phyloP scores from a whole-genome alignment of 306 rosid species.

The Heteromeles arbutifolia region DNA sequence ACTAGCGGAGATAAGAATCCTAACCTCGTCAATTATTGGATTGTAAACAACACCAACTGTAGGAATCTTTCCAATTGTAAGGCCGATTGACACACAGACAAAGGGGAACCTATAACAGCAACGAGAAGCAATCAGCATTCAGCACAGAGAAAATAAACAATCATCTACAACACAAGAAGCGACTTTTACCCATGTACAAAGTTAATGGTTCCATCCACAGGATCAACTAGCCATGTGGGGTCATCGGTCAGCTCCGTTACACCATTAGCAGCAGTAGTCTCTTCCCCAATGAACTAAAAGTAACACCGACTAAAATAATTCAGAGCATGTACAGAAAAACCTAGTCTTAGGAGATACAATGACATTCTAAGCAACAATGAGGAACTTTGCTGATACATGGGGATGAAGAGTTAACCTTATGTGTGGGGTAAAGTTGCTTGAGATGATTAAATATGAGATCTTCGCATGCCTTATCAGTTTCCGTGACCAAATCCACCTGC shows the following conservation, averaged over 20 bases:
- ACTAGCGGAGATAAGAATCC: constrained; percentile 17
- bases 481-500: constrained; percentile 97
- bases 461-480: constrained; percentile 97
- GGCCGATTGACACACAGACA: constrained; percentile 94
- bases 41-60: constrained; percentile 90
- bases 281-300: constrained; percentile 88
- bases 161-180: constrained; percentile 18
- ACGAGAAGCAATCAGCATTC: constrained; percentile 6
- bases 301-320: constrained; percentile 12
- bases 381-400: constrained; percentile 6
- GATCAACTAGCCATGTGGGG: constrained; percentile 98
- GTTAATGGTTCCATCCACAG: constrained; percentile 96
- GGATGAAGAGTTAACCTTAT: constrained; percentile 47
- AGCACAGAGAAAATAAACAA: constrained; percentile 2
- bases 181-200: constrained; percentile 84
- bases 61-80: constrained; percentile 78
- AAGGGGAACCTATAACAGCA: constrained; percentile 64
- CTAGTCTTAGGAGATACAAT: background rate
- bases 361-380: background rate
- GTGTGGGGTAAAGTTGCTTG: constrained; percentile 69
- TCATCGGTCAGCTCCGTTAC: constrained; percentile 82
- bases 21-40: constrained; percentile 86
- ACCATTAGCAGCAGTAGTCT: constrained; percentile 89
- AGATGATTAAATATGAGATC: constrained; percentile 80
- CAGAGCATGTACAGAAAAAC: background rate